Percentiles rank a stretch among this genome's conserved stretches.
These are phyloP conservation scores for Epichloe hybrida DNA, from an alignment of 2,329 filamentous ascomycete genomes.

Conservation along the genomic window DNA sequence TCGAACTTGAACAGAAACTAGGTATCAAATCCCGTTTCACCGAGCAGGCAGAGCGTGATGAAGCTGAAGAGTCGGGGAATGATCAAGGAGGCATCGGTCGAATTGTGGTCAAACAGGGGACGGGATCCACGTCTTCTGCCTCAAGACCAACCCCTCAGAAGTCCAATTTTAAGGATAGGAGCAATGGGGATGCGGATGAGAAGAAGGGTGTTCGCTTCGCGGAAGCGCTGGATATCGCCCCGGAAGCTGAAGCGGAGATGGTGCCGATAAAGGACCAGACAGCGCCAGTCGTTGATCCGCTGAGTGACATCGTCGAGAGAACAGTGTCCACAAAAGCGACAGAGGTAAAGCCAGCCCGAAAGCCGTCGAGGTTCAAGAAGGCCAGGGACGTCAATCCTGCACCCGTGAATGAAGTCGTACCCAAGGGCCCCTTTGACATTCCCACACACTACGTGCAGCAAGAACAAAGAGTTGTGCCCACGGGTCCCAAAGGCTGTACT, in stretches of 20 bases:
- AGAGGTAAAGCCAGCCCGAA: slow-evolving; percentile 22
- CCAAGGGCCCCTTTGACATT: slow-evolving; percentile 31
- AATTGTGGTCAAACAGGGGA: slow-evolving; percentile 30
- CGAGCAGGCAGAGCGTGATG: slow-evolving; percentile 37
- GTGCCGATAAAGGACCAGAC: slow-evolving; percentile 11
- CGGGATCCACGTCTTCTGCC: slow-evolving; percentile 9
- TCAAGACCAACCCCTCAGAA: slow-evolving; percentile 14
- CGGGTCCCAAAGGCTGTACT: slow-evolving; percentile 37
- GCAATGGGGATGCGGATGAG: slow-evolving; percentile 9
- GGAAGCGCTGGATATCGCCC: slow-evolving; percentile 56
- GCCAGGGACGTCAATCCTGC: slow-evolving; percentile 14
- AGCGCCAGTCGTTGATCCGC: slow-evolving; percentile 28
- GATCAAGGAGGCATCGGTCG: slow-evolving; percentile 43
- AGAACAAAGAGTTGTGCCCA: slow-evolving; percentile 26
- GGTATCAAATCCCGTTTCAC: slow-evolving; percentile 39
- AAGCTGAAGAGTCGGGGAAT: slow-evolving; percentile 18
- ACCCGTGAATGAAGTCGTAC: slow-evolving; percentile 8
- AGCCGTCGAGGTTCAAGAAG: slow-evolving; percentile 40
- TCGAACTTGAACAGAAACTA: slow-evolving; percentile 66
- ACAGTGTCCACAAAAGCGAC: slow-evolving; percentile 13
- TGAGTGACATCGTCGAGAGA: slow-evolving; percentile 41
- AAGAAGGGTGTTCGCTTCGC: slow-evolving; percentile 77
- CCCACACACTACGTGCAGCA: slow-evolving; percentile 26
- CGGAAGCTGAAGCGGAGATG: slow-evolving; percentile 14
- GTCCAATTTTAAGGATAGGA: slow-evolving; percentile 19